Evolutionary conservation across 2,329 filamentous ascomycete genomes (phyloP).

Genomic region (Dryadomyces sulphureus): DNA sequence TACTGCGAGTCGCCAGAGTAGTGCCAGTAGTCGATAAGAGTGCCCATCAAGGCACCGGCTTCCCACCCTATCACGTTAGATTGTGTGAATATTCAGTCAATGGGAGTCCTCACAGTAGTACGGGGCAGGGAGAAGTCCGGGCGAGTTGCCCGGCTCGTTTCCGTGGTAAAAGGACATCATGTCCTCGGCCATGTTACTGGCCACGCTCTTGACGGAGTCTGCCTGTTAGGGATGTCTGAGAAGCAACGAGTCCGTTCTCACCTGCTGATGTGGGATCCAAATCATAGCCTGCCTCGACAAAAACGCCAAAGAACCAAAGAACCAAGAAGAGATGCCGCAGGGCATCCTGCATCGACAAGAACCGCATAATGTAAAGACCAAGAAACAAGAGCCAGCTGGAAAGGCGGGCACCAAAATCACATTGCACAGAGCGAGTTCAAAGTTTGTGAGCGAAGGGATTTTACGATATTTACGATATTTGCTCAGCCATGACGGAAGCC

Average conservation of each 20-base stretch:
- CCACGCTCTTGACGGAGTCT: constrained; percentile 34
- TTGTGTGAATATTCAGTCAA: constrained; percentile 5
- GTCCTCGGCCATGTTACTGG: constrained; percentile 33
- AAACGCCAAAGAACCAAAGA: neutral
- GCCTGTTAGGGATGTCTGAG: neutral
- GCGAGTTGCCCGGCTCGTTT: constrained; percentile 42
- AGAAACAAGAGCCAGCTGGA: too few species aligned
- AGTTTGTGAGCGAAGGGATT: too few species aligned
- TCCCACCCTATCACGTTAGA: constrained; percentile 48
- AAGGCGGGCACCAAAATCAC: too few species aligned
- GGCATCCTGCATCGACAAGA: neutral
- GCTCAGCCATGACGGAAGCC: too few species aligned
- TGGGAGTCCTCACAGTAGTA: constrained; percentile 43
- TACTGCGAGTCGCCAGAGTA: constrained; percentile 53
- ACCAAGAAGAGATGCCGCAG: neutral
- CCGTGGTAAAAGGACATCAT: constrained; percentile 36
- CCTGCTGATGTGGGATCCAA: constrained; percentile 7
- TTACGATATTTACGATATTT: too few species aligned
- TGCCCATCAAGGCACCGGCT: constrained; percentile 55
- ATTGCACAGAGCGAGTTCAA: too few species aligned
- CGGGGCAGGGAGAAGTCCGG: constrained; percentile 39
- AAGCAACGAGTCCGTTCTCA: neutral
- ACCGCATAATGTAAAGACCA: neutral
- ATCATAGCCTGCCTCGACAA: constrained; percentile 3
- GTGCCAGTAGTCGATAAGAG: constrained; percentile 58